A percentile compares a stretch with the other conserved stretches of the same genome.
Conservation (phyloP, 2,329 filamentous ascomycete species). For the Pseudophaeomoniella oleicola region DNA sequence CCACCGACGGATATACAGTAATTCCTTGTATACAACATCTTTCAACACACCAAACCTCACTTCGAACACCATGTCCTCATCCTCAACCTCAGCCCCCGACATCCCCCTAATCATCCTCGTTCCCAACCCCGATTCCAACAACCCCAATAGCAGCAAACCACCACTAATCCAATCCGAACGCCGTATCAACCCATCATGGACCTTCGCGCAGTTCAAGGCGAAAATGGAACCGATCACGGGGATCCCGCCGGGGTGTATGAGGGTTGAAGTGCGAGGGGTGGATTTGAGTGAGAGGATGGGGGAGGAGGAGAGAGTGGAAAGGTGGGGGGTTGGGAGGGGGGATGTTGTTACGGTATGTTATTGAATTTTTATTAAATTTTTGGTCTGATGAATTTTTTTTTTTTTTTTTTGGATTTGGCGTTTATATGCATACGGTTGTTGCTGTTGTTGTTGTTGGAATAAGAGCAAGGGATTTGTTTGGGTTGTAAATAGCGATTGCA, state of each 20-base stretch:
- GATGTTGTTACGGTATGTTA: conserved; percentile 27
- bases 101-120: conserved; percentile 10
- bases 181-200: conserved; percentile 85
- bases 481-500: not conserved
- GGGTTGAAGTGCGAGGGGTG: conserved; percentile 48
- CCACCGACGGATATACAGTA: too few relatives aligned
- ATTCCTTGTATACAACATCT: too few relatives aligned
- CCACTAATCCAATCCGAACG: conserved; percentile 56
- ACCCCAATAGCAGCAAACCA: conserved; percentile 10
- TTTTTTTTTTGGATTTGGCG: too few relatives aligned
- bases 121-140: conserved; percentile 9
- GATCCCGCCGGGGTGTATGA: conserved; percentile 67
- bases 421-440: not conserved
- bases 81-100: conserved; percentile 2
- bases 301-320: conserved; percentile 54
- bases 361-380: too few relatives aligned
- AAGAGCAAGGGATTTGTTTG: not conserved
- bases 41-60: too few relatives aligned
- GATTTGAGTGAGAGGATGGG: conserved; percentile 46
- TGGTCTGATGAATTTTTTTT: too few relatives aligned
- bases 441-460: not conserved
- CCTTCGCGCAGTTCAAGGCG: conserved; percentile 64
- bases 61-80: too few relatives aligned
- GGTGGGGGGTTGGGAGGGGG: conserved; percentile 25
- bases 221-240: conserved; percentile 91